Conservation (phyloP, 768 basidiomycete species). For the Phylloporus sp. region DNA sequence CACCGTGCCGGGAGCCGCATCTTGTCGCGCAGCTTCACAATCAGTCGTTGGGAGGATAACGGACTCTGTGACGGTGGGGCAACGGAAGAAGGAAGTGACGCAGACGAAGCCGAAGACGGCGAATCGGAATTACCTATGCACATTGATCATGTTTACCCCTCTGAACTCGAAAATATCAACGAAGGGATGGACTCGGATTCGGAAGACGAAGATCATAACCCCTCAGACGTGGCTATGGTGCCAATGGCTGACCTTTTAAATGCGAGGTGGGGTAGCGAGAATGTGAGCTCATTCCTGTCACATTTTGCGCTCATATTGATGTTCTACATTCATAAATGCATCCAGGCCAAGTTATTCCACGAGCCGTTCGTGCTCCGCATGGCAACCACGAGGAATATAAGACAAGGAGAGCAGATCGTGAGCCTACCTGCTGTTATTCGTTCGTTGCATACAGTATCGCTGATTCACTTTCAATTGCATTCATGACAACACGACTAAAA, state of each 20-base stretch:
- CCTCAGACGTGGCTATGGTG: conserved; percentile 80
- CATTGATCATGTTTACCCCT: conserved; percentile 20
- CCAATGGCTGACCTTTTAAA: conserved; percentile 97
- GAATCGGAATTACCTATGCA: conserved; percentile 28
- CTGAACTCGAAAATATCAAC: conserved; percentile 7
- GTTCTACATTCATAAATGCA: neutral
- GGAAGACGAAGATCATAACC: conserved; percentile 45
- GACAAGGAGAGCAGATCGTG: conserved; percentile 84
- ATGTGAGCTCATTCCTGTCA: conserved; percentile 47
- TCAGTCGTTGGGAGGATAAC: conserved; percentile 50
- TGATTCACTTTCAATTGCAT: neutral
- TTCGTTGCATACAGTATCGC: neutral
- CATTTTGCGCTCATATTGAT: neutral
- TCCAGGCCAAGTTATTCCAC: conserved; percentile 81
- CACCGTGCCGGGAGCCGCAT: conserved; percentile 92
- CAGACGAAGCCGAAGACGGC: conserved; percentile 32
- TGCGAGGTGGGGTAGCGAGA: conserved; percentile 79
- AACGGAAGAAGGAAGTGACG: conserved; percentile 35
- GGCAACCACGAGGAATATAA: conserved; percentile 73
- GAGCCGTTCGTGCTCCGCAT: conserved; percentile 71
- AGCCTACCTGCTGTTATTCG: conserved; percentile 22
- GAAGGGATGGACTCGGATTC: conserved; percentile 40
- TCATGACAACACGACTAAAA: neutral
- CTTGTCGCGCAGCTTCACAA: conserved; percentile 86
- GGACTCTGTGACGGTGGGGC: conserved; percentile 12